Evolutionary conservation across 179 eudicot genomes (phyloP).

Genomic region (Spinacia oleracea): DNA sequence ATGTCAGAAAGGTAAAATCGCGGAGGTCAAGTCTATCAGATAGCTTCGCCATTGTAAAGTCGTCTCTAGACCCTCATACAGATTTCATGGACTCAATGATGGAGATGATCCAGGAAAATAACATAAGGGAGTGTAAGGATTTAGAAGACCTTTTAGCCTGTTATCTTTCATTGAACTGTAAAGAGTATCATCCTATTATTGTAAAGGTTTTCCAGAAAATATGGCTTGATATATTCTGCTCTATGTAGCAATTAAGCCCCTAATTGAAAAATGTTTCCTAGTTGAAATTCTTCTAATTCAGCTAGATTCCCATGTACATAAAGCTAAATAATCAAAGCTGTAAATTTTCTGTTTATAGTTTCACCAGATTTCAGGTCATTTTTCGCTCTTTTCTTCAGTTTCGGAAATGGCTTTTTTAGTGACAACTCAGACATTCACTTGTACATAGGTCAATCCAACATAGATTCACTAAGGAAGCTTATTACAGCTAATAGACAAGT

Average conservation of each 20-base stretch:
- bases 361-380: not conserved
- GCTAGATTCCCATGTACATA: constrained; percentile 7
- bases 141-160: constrained; percentile 18
- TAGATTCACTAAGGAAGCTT: constrained; percentile 2
- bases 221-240: constrained; percentile 16
- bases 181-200: constrained; percentile 20
- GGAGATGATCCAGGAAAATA: constrained; percentile 19
- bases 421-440: constrained; percentile 4
- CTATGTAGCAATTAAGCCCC: not conserved
- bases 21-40: constrained; percentile 4
- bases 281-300: too few species aligned
- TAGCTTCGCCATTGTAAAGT: constrained; percentile 8
- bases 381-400: not conserved
- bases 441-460: not conserved
- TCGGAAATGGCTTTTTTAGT: not conserved
- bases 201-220: constrained; percentile 16
- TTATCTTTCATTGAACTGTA: constrained; percentile 19
- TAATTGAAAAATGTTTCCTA: not conserved
- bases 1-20: constrained; percentile 2
- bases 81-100: constrained; percentile 17
- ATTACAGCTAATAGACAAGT: not conserved
- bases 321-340: not conserved
- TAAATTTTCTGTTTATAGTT: constrained; percentile 5
- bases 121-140: constrained; percentile 8
- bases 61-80: constrained; percentile 12